Evolutionary conservation across 257 asterid genomes (phyloP).

Genomic region (Leonotis leonurus): DNA sequence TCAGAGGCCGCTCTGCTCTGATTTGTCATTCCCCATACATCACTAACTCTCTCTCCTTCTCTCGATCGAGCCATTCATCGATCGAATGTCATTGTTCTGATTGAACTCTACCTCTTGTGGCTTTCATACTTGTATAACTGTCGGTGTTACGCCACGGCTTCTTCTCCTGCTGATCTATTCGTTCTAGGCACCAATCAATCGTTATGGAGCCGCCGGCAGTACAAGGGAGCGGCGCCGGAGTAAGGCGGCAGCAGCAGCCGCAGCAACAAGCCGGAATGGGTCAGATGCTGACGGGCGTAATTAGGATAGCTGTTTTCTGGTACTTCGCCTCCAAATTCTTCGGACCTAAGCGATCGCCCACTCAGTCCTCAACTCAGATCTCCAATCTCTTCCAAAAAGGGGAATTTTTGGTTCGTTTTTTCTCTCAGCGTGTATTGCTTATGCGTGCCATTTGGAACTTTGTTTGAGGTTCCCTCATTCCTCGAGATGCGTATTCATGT

Average conservation of each 20-base stretch:
- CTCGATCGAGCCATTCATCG: too few relatives aligned
- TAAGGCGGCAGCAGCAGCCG: constrained; percentile 26
- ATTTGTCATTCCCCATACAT: too few relatives aligned
- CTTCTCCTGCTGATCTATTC: too few relatives aligned
- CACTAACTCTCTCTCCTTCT: too few relatives aligned
- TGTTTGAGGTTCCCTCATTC: neutral
- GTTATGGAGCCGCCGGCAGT: constrained; percentile 57
- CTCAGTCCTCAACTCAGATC: constrained; percentile 69
- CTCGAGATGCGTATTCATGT: too few relatives aligned
- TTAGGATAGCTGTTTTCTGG: constrained; percentile 87
- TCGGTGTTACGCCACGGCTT: neutral
- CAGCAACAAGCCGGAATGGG: constrained; percentile 59
- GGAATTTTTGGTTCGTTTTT: constrained; percentile 59
- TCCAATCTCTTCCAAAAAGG: constrained; percentile 86
- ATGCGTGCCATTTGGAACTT: neutral
- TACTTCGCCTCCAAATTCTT: constrained; percentile 90
- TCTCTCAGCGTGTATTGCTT: neutral
- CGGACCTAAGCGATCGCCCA: constrained; percentile 59
- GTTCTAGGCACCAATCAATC: too few relatives aligned
- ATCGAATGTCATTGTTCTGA: constrained; percentile 5
- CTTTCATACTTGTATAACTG: neutral
- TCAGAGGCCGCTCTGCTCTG: too few relatives aligned
- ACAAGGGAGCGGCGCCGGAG: constrained; percentile 29
- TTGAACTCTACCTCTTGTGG: constrained; percentile 6
- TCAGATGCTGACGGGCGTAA: constrained; percentile 82